phyloP scores from a whole-genome alignment of 2,329 filamentous ascomycete species.

The Zalaria obscura region DNA sequence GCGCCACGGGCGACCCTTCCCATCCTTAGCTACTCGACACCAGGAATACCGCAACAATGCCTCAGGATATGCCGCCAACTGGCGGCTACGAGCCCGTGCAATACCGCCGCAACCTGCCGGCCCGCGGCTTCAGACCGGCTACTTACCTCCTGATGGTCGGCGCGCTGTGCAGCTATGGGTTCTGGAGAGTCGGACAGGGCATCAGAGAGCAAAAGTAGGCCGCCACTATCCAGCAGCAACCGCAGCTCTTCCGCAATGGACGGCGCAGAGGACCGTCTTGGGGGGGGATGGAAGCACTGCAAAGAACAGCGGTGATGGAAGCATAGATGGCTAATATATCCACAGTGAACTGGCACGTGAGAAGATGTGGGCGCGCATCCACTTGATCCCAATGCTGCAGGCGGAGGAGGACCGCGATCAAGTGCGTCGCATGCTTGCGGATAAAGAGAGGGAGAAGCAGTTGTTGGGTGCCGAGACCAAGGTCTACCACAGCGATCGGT shows the following conservation, averaged over 20 bases:
- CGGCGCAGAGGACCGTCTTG: not conserved
- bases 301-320: not conserved
- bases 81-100: constrained; percentile 95
- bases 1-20: not conserved
- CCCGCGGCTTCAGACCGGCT: constrained; percentile 74
- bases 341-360: constrained; percentile 81
- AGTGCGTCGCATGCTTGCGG: constrained; percentile 72
- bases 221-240: not conserved
- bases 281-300: not conserved
- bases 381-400: constrained; percentile 85
- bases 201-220: constrained; percentile 84
- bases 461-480: constrained; percentile 70
- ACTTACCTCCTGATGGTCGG: constrained; percentile 65
- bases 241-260: not conserved
- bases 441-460: constrained; percentile 81
- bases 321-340: not conserved
- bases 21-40: not conserved
- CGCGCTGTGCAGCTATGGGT: constrained; percentile 74
- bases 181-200: constrained; percentile 71
- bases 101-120: constrained; percentile 94
- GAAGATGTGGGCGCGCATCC: constrained; percentile 96
- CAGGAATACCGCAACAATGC: constrained; percentile 47
- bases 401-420: constrained; percentile 95
- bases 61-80: constrained; percentile 90
- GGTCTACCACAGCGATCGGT: constrained; percentile 84